phyloP scores from a whole-genome alignment of 495 filamentous ascomycete species.

The Niebla homalea region DNA sequence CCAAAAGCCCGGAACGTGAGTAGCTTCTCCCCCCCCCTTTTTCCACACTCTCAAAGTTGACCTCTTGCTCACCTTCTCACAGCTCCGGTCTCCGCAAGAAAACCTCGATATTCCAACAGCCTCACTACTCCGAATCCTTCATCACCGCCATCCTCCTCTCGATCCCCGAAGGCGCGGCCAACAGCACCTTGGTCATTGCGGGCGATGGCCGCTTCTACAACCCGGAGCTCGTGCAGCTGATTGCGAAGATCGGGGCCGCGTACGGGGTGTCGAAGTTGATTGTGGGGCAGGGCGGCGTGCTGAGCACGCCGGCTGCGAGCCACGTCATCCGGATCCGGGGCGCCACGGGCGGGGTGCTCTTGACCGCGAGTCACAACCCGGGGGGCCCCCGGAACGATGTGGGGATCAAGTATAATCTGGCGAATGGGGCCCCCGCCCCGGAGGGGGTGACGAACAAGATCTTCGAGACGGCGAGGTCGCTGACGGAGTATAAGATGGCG shows the following conservation, averaged over 20 bases:
- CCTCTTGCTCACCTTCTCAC: conserved; percentile 6
- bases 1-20: conserved; percentile 99
- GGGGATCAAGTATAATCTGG: conserved; percentile 97
- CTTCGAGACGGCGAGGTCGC: conserved; percentile 72
- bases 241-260: conserved; percentile 91
- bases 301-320: conserved; percentile 90
- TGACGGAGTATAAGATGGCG: conserved; percentile 83
- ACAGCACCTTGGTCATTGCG: conserved; percentile 85
- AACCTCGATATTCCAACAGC: conserved; percentile 92
- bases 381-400: conserved; percentile 95
- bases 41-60: conserved; percentile 10
- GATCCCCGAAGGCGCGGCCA: conserved; percentile 86
- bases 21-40: conserved; percentile 17
- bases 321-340: conserved; percentile 87
- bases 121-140: conserved; percentile 92
- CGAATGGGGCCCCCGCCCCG: conserved; percentile 89
- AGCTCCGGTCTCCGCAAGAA: conserved; percentile 98
- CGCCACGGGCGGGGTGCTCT: conserved; percentile 88
- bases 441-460: conserved; percentile 97
- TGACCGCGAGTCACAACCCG: conserved; percentile 97
- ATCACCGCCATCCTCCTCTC: conserved; percentile 85
- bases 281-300: conserved; percentile 88
- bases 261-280: conserved; percentile 98
- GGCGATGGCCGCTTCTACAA: conserved; percentile 98
- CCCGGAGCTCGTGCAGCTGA: conserved; percentile 86